phyloP scores from a whole-genome alignment of 768 basidiomycete species.

The Leucosporidium creatinivorum region DNA sequence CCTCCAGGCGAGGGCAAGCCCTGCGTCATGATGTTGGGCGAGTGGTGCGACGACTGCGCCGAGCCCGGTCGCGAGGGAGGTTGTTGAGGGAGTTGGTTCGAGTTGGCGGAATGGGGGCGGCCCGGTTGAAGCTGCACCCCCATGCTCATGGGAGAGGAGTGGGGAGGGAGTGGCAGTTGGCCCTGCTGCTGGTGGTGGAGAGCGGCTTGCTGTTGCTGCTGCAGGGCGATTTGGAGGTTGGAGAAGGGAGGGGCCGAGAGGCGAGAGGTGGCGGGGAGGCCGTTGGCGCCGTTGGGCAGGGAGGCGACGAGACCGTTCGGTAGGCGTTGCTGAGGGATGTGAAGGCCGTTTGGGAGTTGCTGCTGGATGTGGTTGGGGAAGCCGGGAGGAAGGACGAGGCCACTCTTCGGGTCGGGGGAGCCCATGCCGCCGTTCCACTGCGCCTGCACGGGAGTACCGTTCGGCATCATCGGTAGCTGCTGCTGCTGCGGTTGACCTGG shows the following conservation, averaged over 20 bases:
- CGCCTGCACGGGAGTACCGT: background rate
- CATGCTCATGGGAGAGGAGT: too few species aligned
- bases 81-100: background rate
- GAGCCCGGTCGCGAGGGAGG: conserved; percentile 4
- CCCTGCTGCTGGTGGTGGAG: background rate
- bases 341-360: conserved; percentile 5
- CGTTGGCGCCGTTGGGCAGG: conserved; percentile 16
- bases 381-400: conserved; percentile 12
- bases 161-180: too few species aligned
- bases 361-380: background rate
- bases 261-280: conserved; percentile 20
- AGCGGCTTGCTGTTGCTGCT: conserved; percentile 11
- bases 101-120: background rate
- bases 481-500: conserved; percentile 4
- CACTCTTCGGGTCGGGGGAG: conserved; percentile 7
- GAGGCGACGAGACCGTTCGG: conserved; percentile 7
- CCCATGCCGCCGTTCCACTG: conserved; percentile 1
- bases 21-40: background rate
- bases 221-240: conserved; percentile 11
- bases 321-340: conserved; percentile 1
- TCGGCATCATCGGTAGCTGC: background rate
- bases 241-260: conserved; percentile 22
- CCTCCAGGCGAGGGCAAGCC: background rate
- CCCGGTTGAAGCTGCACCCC: too few species aligned
- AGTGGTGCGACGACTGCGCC: conserved; percentile 4